Conservation (phyloP, 208 protist genomes). For the Wallacemonas sp. region DNA sequence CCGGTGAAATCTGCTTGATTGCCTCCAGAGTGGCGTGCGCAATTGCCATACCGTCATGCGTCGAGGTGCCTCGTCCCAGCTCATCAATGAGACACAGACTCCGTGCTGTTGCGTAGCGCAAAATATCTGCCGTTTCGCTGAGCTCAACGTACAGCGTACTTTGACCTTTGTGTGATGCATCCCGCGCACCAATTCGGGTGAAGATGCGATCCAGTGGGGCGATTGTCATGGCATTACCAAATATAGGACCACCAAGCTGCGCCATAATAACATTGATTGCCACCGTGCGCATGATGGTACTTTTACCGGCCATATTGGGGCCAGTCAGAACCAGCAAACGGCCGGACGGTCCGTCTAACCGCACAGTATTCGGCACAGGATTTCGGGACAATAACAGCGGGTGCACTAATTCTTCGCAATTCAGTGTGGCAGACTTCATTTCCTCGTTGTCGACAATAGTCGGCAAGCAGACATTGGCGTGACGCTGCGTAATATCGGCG, state of each 20-base stretch:
- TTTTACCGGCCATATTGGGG: conserved; percentile 99
- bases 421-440: conserved; percentile 11
- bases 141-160: conserved; percentile 99
- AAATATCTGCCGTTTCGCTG: conserved; percentile 86
- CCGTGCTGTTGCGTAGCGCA: conserved; percentile 84
- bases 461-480: conserved; percentile 21
- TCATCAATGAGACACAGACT: conserved; percentile 98
- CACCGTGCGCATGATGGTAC: conserved; percentile 95
- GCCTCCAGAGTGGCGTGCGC: conserved; percentile 94
- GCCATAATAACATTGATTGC: conserved; percentile 94
- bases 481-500: conserved; percentile 30
- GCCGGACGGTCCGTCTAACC: conserved; percentile 32
- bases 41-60: conserved; percentile 98
- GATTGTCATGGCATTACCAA: conserved; percentile 61
- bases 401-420: conserved; percentile 32
- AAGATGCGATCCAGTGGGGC: conserved; percentile 96
- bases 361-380: conserved; percentile 68
- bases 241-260: conserved; percentile 97
- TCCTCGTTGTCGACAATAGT: conserved; percentile 27
- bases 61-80: conserved; percentile 97
- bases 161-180: conserved; percentile 96
- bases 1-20: conserved; percentile 39
- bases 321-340: conserved; percentile 94
- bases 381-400: conserved; percentile 27
- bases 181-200: conserved; percentile 96